Evolutionary conservation across 2,329 filamentous ascomycete genomes (phyloP).

Genomic region (Trichoderma endophyticum): DNA sequence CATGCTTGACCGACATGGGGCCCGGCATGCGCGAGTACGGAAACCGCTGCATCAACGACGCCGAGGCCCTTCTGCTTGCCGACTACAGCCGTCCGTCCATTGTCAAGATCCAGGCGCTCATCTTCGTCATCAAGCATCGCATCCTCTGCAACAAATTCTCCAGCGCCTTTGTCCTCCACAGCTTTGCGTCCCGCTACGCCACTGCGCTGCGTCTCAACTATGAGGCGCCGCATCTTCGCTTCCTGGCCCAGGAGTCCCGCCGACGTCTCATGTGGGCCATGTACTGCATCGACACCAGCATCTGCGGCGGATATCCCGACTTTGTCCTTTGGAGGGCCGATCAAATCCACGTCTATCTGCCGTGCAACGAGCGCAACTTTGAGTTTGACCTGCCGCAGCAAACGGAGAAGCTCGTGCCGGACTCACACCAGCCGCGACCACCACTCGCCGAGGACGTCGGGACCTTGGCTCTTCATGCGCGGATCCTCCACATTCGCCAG

Average conservation of each 20-base stretch:
- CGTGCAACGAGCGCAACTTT: slow-evolving; percentile 45
- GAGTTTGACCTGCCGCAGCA: slow-evolving; percentile 57
- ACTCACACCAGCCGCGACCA: slow-evolving; percentile 40
- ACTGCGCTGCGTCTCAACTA: slow-evolving; percentile 43
- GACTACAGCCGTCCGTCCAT: slow-evolving; percentile 56
- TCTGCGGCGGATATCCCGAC: slow-evolving; percentile 43
- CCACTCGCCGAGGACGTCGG: slow-evolving; percentile 50
- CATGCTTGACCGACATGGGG: slow-evolving; percentile 53
- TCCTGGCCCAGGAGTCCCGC: slow-evolving; percentile 42
- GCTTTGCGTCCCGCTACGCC: slow-evolving; percentile 43
- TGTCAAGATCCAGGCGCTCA: slow-evolving; percentile 50
- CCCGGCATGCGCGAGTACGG: slow-evolving; percentile 51
- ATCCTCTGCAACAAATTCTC: slow-evolving; percentile 43
- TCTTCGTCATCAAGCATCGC: slow-evolving; percentile 45
- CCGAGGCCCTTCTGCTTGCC: slow-evolving; percentile 50
- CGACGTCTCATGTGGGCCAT: slow-evolving; percentile 45
- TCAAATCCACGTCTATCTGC: slow-evolving; percentile 40
- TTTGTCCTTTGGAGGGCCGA: slow-evolving; percentile 44
- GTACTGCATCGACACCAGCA: slow-evolving; percentile 42
- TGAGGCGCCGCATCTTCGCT: slow-evolving; percentile 39
- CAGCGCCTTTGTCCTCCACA: slow-evolving; percentile 44
- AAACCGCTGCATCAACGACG: slow-evolving; percentile 52
- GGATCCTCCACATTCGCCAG: slow-evolving; percentile 53
- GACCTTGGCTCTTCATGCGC: slow-evolving; percentile 54
- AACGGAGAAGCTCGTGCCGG: slow-evolving; percentile 50